Evolutionary conservation across 2,329 filamentous ascomycete genomes (phyloP), one percentile per base, ranked within the genome.

Genomic region (Tolypocladium tropicale): DNA sequence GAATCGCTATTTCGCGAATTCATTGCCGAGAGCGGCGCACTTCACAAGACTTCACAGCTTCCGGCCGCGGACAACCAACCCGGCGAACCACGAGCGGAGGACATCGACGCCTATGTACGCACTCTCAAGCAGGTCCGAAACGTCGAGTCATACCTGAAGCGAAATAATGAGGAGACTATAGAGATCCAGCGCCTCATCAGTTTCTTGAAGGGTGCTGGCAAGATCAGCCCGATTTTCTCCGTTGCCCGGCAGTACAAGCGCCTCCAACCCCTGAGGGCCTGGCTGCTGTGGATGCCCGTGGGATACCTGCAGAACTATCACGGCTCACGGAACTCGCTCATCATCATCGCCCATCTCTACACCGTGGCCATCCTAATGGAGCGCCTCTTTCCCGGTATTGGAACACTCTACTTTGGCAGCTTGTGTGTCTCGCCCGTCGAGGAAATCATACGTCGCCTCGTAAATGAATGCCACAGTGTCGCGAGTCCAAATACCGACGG

Each of bases 281-380:
- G 93, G 91, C 82, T 97, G 16, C 96, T 97, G 73, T 97, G 93
- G 91, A 83, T 96, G 55, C 94, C 94, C 0, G 85, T 96, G 34
- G 84, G 85, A 61, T 87, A 92, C 63, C 79, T 96, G 30, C 87
- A 92, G 68, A 84, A 85, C 61, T 87, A 86, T 51, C 84, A 86
- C 52, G 83, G 83, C 36, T 90, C 93, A 61, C 82, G 89, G 25
- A 89, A 83, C 58, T 87, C 90, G 1, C 78, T 96, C 61, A 79
- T 95, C 53, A 85, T 95, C 59, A 85, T 97, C 55, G 89, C 91
- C 11, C 89, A 97, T 68, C 90, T 96, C 70, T 97, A 96, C 74
- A 92, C 90, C 0, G 84, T 91, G 25, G 91, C 90, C 3, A 78
- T 97, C 57, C 83, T 90, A 34, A 82, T 97, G 73, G 92, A 96